phyloP scores from a whole-genome alignment of 2,329 filamentous ascomycete species.

The Cladorrhinum sp. region DNA sequence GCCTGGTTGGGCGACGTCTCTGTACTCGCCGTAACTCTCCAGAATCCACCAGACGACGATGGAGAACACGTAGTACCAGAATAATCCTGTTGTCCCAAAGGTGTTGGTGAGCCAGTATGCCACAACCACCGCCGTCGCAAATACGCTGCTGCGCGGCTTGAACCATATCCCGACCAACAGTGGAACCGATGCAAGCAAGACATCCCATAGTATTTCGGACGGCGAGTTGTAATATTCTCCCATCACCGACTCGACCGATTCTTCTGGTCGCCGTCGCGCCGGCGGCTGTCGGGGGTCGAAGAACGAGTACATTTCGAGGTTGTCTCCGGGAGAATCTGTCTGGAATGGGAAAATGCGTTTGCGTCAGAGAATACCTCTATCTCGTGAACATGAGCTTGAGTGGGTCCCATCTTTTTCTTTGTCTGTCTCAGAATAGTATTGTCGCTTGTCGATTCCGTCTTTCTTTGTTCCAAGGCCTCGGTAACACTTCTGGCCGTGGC shows the following conservation, averaged over 20 bases:
- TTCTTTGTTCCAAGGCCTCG: not conserved
- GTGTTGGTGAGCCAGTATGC: constrained; percentile 3
- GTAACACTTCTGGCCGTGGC: not conserved
- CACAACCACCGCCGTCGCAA: not conserved
- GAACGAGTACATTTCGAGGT: not conserved
- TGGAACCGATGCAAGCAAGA: constrained; percentile 2
- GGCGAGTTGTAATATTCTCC: not conserved
- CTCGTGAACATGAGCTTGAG: not conserved
- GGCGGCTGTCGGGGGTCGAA: not conserved
- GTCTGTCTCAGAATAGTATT: not conserved
- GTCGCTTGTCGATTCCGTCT: not conserved
- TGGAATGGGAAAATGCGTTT: not conserved
- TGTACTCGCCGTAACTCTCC: not conserved
- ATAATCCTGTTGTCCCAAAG: not conserved
- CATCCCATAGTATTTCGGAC: constrained; percentile 4
- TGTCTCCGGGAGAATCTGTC: not conserved
- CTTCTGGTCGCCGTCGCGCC: not conserved
- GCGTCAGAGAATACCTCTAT: not conserved
- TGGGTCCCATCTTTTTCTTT: not conserved
- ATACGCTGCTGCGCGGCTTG: not conserved
- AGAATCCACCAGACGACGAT: not conserved
- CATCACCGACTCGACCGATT: not conserved
- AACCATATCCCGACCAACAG: not conserved
- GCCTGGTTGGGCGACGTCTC: not conserved
- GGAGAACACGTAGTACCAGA: constrained; percentile 1